Conservation (phyloP, 345 rosid species). For the Gossypium australe region DNA sequence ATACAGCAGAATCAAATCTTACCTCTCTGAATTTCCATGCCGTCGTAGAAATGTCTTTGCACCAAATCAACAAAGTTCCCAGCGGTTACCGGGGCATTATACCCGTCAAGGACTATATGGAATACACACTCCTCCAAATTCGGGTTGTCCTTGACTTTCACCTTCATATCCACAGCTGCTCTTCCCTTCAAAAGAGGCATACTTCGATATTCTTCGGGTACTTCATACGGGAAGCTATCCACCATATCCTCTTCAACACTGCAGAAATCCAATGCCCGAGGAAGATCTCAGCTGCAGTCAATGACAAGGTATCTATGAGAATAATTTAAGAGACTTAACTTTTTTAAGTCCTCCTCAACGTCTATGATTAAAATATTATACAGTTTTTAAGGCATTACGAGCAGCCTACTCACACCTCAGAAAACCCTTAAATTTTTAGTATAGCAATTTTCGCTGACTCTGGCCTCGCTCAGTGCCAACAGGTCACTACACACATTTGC, state of each 20-base stretch:
- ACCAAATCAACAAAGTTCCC: constrained; percentile 96
- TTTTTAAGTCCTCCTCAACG: constrained; percentile 26
- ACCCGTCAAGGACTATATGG: constrained; percentile 90
- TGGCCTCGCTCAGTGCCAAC: neutral
- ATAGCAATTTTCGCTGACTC: neutral
- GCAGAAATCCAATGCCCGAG: constrained; percentile 99
- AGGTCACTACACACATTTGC: neutral
- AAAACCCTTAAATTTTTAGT: neutral
- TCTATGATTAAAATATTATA: constrained; percentile 6
- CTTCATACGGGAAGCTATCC: constrained; percentile 86
- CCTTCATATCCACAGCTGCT: constrained; percentile 96
- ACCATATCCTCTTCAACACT: constrained; percentile 99
- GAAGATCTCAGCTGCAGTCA: constrained; percentile 99
- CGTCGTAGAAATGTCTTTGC: constrained; percentile 84
- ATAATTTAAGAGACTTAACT: constrained; percentile 28
- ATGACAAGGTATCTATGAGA: constrained; percentile 82
- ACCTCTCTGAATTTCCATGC: constrained; percentile 99
- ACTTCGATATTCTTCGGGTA: constrained; percentile 72
- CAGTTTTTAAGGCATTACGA: neutral
- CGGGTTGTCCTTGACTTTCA: constrained; percentile 95
- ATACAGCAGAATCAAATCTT: constrained; percentile 7
- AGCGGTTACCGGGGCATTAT: constrained; percentile 94
- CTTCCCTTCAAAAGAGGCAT: constrained; percentile 97
- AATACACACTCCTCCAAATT: constrained; percentile 77
- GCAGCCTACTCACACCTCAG: neutral